phyloP scores from a whole-genome alignment of 116 monocot genomes.

The Posidonia oceanica region DNA sequence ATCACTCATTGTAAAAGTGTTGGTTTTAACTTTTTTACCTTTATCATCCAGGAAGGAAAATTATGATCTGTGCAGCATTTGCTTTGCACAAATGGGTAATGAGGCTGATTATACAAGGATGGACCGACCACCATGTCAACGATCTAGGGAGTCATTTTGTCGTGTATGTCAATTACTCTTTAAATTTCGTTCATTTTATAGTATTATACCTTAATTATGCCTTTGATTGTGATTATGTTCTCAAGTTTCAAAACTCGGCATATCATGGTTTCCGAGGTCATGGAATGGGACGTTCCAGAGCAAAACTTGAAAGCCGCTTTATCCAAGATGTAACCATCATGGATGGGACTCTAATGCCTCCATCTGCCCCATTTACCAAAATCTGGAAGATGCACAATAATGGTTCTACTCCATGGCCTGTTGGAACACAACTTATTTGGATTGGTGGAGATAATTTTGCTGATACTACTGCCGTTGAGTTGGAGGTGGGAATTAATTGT shows the following conservation, averaged over 20 bases:
- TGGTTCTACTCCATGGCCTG: constrained; percentile 58
- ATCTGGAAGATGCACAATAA: constrained; percentile 89
- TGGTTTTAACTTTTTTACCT: not conserved
- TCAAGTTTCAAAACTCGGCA: constrained; percentile 22
- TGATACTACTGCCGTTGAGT: constrained; percentile 10
- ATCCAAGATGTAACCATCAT: constrained; percentile 66
- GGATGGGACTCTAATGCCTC: constrained; percentile 75
- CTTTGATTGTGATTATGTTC: not conserved
- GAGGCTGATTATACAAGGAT: constrained; percentile 64
- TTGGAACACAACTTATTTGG: constrained; percentile 75
- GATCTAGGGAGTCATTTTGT: constrained; percentile 14
- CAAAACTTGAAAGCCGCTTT: constrained; percentile 61
- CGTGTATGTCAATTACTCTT: not conserved
- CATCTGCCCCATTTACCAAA: constrained; percentile 64
- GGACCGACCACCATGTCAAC: constrained; percentile 19
- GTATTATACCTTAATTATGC: not conserved
- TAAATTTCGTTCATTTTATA: not conserved
- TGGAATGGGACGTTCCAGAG: constrained; percentile 9
- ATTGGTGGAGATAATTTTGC: constrained; percentile 64
- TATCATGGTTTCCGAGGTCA: constrained; percentile 12
- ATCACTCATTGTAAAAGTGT: not conserved
- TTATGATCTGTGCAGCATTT: constrained; percentile 68
- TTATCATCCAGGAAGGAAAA: constrained; percentile 50
- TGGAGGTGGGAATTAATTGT: constrained; percentile 37
- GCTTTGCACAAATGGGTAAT: constrained; percentile 48